Percentiles rank a stretch among this genome's conserved stretches.
These are phyloP conservation scores for Diaporthe humulicola DNA, from an alignment of 2,329 filamentous ascomycete genomes.

Conservation along the genomic window DNA sequence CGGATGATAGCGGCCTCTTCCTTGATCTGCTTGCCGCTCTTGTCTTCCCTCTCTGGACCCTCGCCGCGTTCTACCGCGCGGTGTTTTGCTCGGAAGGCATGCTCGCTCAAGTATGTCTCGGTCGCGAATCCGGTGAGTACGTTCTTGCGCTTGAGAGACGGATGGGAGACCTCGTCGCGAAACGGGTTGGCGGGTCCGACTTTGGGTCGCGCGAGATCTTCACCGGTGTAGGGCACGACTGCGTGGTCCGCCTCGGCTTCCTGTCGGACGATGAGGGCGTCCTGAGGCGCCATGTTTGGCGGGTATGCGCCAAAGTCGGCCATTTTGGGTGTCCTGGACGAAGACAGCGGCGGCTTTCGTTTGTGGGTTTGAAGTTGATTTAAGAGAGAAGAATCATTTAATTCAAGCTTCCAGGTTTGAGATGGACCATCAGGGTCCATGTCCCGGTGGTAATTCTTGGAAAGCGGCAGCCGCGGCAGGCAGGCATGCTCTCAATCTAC, in stretches of 20 bases:
- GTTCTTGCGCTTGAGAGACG: conserved; percentile 77
- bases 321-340: conserved; percentile 57
- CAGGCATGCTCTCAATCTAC: neutral
- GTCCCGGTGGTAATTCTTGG: neutral
- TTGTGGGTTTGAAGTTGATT: neutral
- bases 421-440: neutral
- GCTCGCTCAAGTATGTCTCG: conserved; percentile 90
- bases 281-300: conserved; percentile 75
- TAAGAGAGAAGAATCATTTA: neutral
- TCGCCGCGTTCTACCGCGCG: conserved; percentile 81
- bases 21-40: conserved; percentile 72
- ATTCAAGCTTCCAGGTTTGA: neutral
- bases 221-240: conserved; percentile 76
- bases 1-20: conserved; percentile 77
- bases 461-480: neutral
- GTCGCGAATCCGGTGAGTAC: conserved; percentile 87
- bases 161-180: conserved; percentile 66
- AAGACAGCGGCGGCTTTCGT: neutral
- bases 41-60: conserved; percentile 68
- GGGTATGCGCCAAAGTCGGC: conserved; percentile 74
- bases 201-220: conserved; percentile 75
- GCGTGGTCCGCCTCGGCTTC: conserved; percentile 69
- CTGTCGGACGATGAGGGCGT: conserved; percentile 72
- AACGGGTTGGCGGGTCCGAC: conserved; percentile 83
- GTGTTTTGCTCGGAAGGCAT: conserved; percentile 90